Evolutionary conservation across 129 eudicot genomes (phyloP).

Genomic region (Erigeron canadensis): DNA sequence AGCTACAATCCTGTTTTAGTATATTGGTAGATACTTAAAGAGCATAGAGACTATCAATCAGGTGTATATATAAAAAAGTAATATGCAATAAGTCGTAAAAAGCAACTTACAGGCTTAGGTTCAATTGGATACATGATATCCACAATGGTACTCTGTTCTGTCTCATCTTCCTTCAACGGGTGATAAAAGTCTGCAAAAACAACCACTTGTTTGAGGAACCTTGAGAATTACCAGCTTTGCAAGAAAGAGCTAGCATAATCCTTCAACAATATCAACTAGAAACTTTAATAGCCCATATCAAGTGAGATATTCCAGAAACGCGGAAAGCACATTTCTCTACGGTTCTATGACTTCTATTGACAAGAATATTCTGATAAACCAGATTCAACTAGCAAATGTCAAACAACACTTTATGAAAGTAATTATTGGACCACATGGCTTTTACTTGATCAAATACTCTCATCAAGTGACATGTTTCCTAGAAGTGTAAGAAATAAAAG

Average conservation of each 20-base stretch:
- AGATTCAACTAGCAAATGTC: too few species aligned
- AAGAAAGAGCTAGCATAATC: background rate
- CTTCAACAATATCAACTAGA: background rate
- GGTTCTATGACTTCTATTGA: too few species aligned
- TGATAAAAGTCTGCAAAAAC: conserved; percentile 66
- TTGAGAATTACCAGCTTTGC: background rate
- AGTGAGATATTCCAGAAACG: background rate
- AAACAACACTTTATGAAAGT: too few species aligned
- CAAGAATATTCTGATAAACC: too few species aligned
- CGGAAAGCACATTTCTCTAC: too few species aligned
- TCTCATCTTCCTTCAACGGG: conserved; percentile 75
- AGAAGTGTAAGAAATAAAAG: too few species aligned
- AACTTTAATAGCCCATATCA: background rate
- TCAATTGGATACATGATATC: conserved; percentile 60
- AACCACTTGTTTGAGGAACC: conserved; percentile 10
- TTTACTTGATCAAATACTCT: too few species aligned
- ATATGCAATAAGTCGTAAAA: background rate
- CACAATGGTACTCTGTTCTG: conserved; percentile 77
- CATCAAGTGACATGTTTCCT: too few species aligned
- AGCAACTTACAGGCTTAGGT: conserved; percentile 59
- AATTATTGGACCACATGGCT: too few species aligned
- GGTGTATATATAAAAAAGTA: conserved; percentile 2
- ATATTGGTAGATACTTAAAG: too few species aligned
- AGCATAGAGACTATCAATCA: background rate
- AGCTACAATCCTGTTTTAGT: too few species aligned